Base-by-base conservation (phyloP, 1,139 yeast genomes). In the Casaregolazyma suthepensis region DNA sequence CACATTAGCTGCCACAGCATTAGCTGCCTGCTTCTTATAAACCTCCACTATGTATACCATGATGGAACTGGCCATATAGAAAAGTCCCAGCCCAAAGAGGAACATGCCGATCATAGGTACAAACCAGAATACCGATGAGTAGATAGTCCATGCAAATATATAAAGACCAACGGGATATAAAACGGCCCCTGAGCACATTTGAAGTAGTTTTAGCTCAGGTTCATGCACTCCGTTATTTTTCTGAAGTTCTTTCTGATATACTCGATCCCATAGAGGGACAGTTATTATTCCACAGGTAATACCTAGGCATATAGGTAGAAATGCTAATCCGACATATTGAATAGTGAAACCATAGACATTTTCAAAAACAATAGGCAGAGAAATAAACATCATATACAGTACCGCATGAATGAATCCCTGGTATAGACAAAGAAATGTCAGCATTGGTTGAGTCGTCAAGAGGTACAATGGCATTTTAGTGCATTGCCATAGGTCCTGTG, bases 71-170 rank as follows among this genome's bases (percentile, higher is more conserved):
- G 74, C 71, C 62, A 80, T 72, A 64, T 78, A 72, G 58, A 80
- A 77, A 57, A 78, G 72, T 0, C 86, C 85, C 58, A 77, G 69
- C 0, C 85, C 86, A 58, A 81, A 78, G 12, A 85, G 75, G 5
- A 75, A 71, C 40, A 83, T 80, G 0, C 87, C 81, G 35, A 86
- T 80, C 46, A 83, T 75, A 12, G 96, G 90, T 10, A 82, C 88
- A 72, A 87, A 82, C 94, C 95, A 89, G 66, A 87, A 95, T 22
- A 87, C 80, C 1, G 64, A 58, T 1, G 61, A 86, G 73, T 94
- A 94, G 5, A 61, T 49, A 0, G 53, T 53, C 55, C 55, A 53
- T 9, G 55, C 55, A 38, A 55, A 55, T 31, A 56, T 52, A 20
- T 55, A 82, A 45, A 84, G 71, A 0, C 87, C 82, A 22, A 77